Base-by-base conservation (phyloP, 108 stramenopile species). In the Nannochloropsis oceanica region DNA sequence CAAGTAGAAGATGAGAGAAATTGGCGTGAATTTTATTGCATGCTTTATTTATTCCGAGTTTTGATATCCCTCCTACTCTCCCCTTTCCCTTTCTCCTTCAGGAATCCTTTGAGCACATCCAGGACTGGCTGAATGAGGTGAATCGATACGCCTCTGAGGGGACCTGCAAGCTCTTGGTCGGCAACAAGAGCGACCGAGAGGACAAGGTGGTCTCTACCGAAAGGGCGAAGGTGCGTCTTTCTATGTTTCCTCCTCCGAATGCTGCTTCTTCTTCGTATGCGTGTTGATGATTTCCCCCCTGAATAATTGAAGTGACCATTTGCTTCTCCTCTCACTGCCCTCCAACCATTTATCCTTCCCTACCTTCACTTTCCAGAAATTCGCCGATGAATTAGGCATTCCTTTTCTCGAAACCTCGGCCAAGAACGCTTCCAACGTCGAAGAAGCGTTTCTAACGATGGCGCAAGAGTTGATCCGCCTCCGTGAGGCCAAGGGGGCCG, bases 91-190 rank as follows among this genome's bases (percentile, higher is more conserved):
- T 50, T 8, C 34, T 34, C 84, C 25, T 8, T 8, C 73, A 93
- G 26, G 98, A 99, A 79, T 96, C 95, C 27, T 99, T 97, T 90
- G 95, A 96, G 90, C 95, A 97, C 85, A 95, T 99, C 26, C 96
- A 95, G 86, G 97, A 97, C 79, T 99, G 98, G 98, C 91, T 99
- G 42, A 96, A 94, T 85, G 98, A 99, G 87, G 97, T 99, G 50
- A 96, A 97, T 91, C 92, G 96, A 25, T 98, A 98, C 89, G 96
- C 99, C 13, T 96, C 94, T 14, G 96, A 98, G 87, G 95, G 95
- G 73, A 97, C 96, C 7, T 93, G 94, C 83, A 99, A 97, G 89
- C 89, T 99, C 24, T 90, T 99, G 50, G 95, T 99, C 14, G 99
- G 97, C 26, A 98, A 98, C 90, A 98, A 98, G 89, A 50, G 46